These are phyloP conservation scores for Camellia sinensis DNA, from an alignment of 148 eudicot species.

Conservation along the genomic window DNA sequence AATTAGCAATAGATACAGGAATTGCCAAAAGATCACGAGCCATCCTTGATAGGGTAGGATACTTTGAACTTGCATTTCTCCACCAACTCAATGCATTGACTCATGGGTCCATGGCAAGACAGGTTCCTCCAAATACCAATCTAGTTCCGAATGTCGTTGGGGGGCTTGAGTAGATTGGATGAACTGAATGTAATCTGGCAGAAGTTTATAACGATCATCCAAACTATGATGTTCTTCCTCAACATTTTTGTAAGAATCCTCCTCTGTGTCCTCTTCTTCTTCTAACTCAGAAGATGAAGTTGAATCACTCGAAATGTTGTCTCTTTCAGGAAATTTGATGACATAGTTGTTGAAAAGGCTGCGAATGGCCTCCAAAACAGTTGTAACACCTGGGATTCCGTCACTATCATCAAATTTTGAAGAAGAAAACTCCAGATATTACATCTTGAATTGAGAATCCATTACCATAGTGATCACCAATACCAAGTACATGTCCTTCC, in stretches of 20 bases:
- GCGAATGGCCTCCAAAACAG: conserved; percentile 1
- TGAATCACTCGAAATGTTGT: neutral
- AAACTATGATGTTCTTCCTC: neutral
- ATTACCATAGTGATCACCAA: conserved; percentile 23
- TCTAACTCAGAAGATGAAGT: neutral
- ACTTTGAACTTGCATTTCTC: conserved; percentile 4
- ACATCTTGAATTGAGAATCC: conserved; percentile 34
- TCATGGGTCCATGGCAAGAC: conserved; percentile 2
- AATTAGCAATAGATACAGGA: conserved; percentile 14
- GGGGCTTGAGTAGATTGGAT: neutral
- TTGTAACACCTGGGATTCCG: neutral
- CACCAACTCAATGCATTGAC: conserved; percentile 12
- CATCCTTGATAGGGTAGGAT: conserved; percentile 6
- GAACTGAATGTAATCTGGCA: neutral
- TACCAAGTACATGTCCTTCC: conserved; percentile 24
- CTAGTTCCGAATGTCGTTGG: neutral
- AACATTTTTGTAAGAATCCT: neutral
- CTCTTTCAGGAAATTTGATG: neutral
- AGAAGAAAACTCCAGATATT: conserved; percentile 11
- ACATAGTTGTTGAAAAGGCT: neutral
- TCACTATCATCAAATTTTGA: neutral
- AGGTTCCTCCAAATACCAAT: conserved; percentile 18
- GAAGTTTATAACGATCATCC: neutral
- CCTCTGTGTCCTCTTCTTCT: neutral
- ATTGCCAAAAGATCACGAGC: conserved; percentile 9